Evolutionary conservation across 78 protist species (phyloP), one percentile per base, ranked within the genome.

Genomic region (Protostelium mycophagum): DNA sequence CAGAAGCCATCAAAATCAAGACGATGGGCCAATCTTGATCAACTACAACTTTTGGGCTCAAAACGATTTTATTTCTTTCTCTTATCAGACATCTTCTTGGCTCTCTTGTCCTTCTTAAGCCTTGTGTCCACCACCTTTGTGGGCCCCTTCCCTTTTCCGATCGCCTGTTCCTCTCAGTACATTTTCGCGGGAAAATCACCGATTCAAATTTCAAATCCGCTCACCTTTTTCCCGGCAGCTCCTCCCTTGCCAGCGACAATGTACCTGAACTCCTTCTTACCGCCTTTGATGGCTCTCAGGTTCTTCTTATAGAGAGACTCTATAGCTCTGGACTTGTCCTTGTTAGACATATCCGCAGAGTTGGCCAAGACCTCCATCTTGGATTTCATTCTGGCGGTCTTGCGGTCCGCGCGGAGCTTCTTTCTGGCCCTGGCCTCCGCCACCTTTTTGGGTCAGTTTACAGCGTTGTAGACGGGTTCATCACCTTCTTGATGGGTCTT

Each of bases 381-480:
- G 1, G 88, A 97, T 34, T 39, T 90, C 85, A 89, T 28, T 83
- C 93, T 95, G 28, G 84, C 93, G 89, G 93, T 39, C 83, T 93
- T 95, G 89, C 84, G 84, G 29, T 38, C 34, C 28, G 63, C 23
- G 16, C 91, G n/a, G 34, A 23, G 28, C 86, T 88, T 88, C 96
- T 97, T 96, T 34, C 99, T 86, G 31, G 97, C 97, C 88, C 95
- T 96, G 83, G 99, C 99, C 91, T 98, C 99, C 0, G 94, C 95
- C 35, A 97, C 97, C 73, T 51, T 5, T n/a, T 51, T 16, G 73
- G 73, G 73, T 25, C 31, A 51, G 73, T 25, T 51, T 5, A 51
- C 31, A 51, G 16, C 5, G 73, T 25, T 51, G 73, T 51, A 51
- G 73, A 51, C 16, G 73, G 16, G 5, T 5, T 51, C 73, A 25